Evolutionary conservation across 2,329 filamentous ascomycete genomes (phyloP).

Genomic region (Pseudopithomyces maydicus): DNA sequence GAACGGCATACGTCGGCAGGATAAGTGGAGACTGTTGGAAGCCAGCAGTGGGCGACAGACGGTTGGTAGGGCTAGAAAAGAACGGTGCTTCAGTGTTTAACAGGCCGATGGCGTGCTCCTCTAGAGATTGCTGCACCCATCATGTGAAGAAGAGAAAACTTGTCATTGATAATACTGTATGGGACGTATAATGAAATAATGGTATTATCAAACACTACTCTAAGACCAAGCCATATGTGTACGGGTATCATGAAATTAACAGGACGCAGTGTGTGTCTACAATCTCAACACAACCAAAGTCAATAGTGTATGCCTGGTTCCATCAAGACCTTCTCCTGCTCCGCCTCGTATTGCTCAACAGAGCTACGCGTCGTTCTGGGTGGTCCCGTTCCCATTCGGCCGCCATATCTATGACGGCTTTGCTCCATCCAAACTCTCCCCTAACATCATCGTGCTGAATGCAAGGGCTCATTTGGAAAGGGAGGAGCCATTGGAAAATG

Average conservation of each 20-base stretch:
- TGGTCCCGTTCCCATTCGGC: constrained; percentile 30
- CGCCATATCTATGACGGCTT: constrained; percentile 55
- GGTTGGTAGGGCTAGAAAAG: background rate
- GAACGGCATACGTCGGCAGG: background rate
- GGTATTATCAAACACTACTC: background rate
- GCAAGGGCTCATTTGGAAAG: constrained; percentile 76
- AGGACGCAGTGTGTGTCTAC: background rate
- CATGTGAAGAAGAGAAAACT: background rate
- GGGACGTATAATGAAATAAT: background rate
- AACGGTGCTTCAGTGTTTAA: background rate
- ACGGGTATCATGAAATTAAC: constrained; percentile 1
- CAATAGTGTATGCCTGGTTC: background rate
- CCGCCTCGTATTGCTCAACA: constrained; percentile 4
- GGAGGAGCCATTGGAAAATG: constrained; percentile 78
- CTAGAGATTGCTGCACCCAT: background rate
- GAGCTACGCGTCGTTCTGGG: constrained; percentile 14
- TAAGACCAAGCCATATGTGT: background rate
- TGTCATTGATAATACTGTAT: background rate
- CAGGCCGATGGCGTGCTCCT: background rate
- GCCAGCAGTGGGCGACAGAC: background rate
- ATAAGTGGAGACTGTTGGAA: background rate
- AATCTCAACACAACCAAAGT: constrained; percentile 13
- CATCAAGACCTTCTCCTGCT: constrained; percentile 10
- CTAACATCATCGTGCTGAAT: constrained; percentile 67
- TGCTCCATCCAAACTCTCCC: constrained; percentile 72